Evolutionary conservation across 345 rosid species (phyloP).

Genomic region (Capsella bursapastoris): DNA sequence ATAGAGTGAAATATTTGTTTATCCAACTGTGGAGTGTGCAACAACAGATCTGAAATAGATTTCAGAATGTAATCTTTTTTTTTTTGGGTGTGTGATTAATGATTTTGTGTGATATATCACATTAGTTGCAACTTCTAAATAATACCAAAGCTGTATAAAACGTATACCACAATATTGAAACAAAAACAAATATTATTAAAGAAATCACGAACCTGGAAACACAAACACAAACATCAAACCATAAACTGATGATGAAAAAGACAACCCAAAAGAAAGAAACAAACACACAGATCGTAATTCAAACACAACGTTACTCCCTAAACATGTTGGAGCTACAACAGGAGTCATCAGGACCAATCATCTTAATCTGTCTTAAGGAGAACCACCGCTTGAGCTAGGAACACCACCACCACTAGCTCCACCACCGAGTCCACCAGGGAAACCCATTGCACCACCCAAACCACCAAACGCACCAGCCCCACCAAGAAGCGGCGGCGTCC

Average conservation of each 20-base stretch:
- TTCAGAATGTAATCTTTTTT: no score
- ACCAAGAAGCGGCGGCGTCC: conserved; percentile 42
- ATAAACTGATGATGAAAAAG: background rate
- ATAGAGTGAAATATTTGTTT: no score
- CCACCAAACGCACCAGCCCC: conserved; percentile 41
- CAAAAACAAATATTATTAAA: background rate
- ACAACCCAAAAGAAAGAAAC: background rate
- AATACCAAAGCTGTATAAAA: background rate
- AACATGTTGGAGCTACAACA: background rate
- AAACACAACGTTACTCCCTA: background rate
- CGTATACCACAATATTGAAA: conserved; percentile 1
- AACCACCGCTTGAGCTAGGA: conserved; percentile 33
- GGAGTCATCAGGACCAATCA: conserved; percentile 1
- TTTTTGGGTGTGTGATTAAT: background rate
- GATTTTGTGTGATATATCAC: background rate
- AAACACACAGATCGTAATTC: conserved; percentile 19
- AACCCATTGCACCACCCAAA: conserved; percentile 41
- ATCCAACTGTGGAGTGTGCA: no score
- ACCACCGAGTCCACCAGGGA: conserved; percentile 27
- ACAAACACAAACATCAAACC: background rate
- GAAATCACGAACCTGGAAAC: background rate
- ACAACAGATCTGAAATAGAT: no score
- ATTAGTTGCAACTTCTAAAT: background rate
- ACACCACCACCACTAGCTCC: conserved; percentile 36
- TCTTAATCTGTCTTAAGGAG: conserved; percentile 31